Percentiles rank a stretch among this genome's conserved stretches.
Evolutionary conservation across 2,329 filamentous ascomycete genomes (phyloP).

Genomic region (Corniculantispora saksenae): DNA sequence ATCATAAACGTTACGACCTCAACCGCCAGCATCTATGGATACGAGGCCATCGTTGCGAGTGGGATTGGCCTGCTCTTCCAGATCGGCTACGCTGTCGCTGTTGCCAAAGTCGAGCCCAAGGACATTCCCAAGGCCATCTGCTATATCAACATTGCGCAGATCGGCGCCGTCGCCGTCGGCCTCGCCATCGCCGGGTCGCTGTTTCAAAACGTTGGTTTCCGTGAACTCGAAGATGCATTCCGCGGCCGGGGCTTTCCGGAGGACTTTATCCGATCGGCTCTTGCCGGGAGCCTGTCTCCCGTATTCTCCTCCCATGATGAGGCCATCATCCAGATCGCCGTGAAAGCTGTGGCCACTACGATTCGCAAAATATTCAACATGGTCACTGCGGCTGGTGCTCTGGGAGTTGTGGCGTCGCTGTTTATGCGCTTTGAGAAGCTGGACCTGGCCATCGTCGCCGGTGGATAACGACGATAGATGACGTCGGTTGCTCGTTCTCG

Average conservation of each 20-base stretch:
- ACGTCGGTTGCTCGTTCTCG: no score
- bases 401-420: background rate
- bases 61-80: slow-evolving; percentile 40
- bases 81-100: slow-evolving; percentile 36
- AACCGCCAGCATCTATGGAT: slow-evolving; percentile 33
- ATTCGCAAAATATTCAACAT: slow-evolving; percentile 23
- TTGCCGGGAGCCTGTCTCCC: slow-evolving; percentile 23
- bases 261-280: slow-evolving; percentile 28
- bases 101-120: slow-evolving; percentile 31
- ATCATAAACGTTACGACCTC: slow-evolving; percentile 19
- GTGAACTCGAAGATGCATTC: slow-evolving; percentile 11
- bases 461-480: background rate
- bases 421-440: background rate
- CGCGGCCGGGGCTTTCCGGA: slow-evolving; percentile 26
- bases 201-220: slow-evolving; percentile 32
- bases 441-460: background rate
- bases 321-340: slow-evolving; percentile 24
- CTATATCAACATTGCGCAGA: slow-evolving; percentile 37
- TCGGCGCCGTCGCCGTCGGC: slow-evolving; percentile 33
- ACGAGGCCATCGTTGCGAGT: slow-evolving; percentile 39
- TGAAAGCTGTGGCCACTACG: slow-evolving; percentile 29
- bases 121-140: slow-evolving; percentile 34
- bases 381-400: slow-evolving; percentile 22
- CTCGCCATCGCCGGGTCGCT: slow-evolving; percentile 36
- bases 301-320: slow-evolving; percentile 20